A percentile compares a stretch with the other conserved stretches of the same genome.
These are phyloP conservation scores for Aspergillus haitiensis DNA, from an alignment of 495 filamentous ascomycete genomes.

Conservation along the genomic window DNA sequence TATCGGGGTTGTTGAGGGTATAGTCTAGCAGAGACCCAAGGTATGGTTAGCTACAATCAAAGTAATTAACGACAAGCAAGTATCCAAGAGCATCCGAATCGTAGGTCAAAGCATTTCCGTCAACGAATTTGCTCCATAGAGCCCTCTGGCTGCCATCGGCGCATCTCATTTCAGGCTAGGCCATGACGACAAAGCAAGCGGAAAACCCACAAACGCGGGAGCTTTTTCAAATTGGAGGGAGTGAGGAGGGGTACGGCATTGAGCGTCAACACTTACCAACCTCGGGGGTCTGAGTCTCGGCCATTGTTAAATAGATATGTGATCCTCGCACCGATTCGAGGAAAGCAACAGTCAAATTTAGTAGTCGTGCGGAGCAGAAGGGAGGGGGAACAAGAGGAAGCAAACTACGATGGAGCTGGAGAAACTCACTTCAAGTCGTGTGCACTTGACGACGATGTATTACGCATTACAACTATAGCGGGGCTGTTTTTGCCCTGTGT, in stretches of 20 bases:
- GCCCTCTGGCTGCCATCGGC: slow-evolving; percentile 6
- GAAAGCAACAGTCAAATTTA: slow-evolving; percentile 20
- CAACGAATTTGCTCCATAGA: neutral
- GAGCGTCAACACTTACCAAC: slow-evolving; percentile 43
- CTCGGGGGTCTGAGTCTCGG: slow-evolving; percentile 42
- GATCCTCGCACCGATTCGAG: slow-evolving; percentile 30
- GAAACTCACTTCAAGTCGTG: slow-evolving; percentile 18
- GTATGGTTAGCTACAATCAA: slow-evolving; percentile 22
- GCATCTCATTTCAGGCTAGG: slow-evolving; percentile 2
- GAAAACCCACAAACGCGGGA: slow-evolving; percentile 46
- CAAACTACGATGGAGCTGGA: slow-evolving; percentile 30
- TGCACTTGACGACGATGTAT: slow-evolving; percentile 17
- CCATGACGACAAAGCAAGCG: slow-evolving; percentile 26
- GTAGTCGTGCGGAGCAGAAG: slow-evolving; percentile 20
- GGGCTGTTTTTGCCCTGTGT: slow-evolving; percentile 9
- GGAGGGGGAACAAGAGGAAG: slow-evolving; percentile 30
- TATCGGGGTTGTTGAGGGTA: slow-evolving; percentile 92
- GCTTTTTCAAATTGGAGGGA: slow-evolving; percentile 35
- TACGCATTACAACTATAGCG: slow-evolving; percentile 11
- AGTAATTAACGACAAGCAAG: neutral
- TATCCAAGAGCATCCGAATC: neutral
- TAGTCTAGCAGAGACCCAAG: slow-evolving; percentile 63
- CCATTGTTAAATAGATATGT: slow-evolving; percentile 40
- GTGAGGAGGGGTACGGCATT: slow-evolving; percentile 22
- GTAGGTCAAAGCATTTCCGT: neutral